phyloP scores from a whole-genome alignment of 2,329 filamentous ascomycete genomes.

The Botrytis tulipae region DNA sequence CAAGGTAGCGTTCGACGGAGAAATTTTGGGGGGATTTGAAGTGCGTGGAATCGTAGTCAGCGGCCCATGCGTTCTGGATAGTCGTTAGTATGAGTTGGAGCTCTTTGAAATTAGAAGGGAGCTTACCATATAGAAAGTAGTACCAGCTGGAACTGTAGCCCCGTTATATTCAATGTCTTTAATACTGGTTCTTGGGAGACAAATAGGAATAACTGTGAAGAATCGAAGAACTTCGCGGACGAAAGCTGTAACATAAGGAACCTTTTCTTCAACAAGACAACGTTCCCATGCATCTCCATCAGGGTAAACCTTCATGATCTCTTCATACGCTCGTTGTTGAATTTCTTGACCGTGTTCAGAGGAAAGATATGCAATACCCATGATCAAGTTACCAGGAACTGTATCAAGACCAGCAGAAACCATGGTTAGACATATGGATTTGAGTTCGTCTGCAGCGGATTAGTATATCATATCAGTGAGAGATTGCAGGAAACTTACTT shows the following conservation, averaged over 20 bases:
- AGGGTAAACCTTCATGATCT: slow-evolving; percentile 70
- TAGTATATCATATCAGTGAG: slow-evolving; percentile 40
- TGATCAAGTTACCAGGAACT: slow-evolving; percentile 74
- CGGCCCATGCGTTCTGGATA: slow-evolving; percentile 65
- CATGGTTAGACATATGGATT: slow-evolving; percentile 79
- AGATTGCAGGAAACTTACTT: slow-evolving; percentile 43
- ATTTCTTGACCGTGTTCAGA: slow-evolving; percentile 65
- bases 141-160: slow-evolving; percentile 67
- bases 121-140: slow-evolving; percentile 54
- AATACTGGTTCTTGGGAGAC: slow-evolving; percentile 68
- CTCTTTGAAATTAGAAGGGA: not conserved
- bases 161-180: slow-evolving; percentile 70
- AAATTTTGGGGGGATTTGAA: slow-evolving; percentile 64
- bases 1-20: slow-evolving; percentile 68
- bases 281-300: slow-evolving; percentile 73
- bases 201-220: slow-evolving; percentile 79
- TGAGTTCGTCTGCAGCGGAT: slow-evolving; percentile 62
- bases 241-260: slow-evolving; percentile 73
- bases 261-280: slow-evolving; percentile 70
- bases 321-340: slow-evolving; percentile 65
- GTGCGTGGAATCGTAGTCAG: slow-evolving; percentile 67
- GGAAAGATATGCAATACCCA: slow-evolving; percentile 76
- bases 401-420: slow-evolving; percentile 80
- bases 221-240: slow-evolving; percentile 77
- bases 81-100: slow-evolving; percentile 26